Evolutionary conservation across 768 basidiomycete genomes (phyloP).

Genomic region (Amanita molliuscula): DNA sequence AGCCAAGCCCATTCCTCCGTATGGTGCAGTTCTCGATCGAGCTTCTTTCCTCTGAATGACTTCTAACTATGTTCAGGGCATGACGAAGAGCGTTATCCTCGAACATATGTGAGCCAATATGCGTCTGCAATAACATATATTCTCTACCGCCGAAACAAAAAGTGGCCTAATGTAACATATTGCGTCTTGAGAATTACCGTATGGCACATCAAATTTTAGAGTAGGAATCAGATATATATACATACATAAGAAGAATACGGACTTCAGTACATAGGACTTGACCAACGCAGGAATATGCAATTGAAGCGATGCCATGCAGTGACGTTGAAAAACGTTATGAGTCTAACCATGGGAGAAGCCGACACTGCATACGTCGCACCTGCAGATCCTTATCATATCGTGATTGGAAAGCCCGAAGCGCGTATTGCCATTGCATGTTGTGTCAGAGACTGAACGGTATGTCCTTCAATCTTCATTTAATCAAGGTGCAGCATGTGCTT

Average conservation of each 20-base stretch:
- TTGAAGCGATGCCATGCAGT: background rate
- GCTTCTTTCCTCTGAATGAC: background rate
- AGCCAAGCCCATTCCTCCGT: background rate
- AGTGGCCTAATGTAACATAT: background rate
- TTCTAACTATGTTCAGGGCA: background rate
- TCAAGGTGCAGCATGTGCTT: slow-evolving; percentile 37
- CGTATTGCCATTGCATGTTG: slow-evolving; percentile 62
- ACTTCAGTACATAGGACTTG: background rate
- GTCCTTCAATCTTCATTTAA: background rate
- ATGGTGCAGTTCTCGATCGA: background rate
- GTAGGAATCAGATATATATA: background rate
- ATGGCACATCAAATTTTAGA: background rate
- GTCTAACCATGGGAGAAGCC: background rate
- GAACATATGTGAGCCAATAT: background rate
- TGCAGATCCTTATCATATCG: slow-evolving; percentile 43
- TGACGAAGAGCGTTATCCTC: background rate
- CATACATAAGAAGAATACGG: background rate
- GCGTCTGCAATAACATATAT: background rate
- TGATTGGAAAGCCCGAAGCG: slow-evolving; percentile 39
- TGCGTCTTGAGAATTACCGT: background rate
- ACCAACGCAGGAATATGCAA: background rate
- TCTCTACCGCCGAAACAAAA: background rate
- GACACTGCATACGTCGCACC: slow-evolving; percentile 31
- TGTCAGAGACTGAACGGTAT: slow-evolving; percentile 53
- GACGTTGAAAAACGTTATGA: background rate